Conservation (phyloP, 2,329 filamentous ascomycete species). For the Alternaria arborescens region DNA sequence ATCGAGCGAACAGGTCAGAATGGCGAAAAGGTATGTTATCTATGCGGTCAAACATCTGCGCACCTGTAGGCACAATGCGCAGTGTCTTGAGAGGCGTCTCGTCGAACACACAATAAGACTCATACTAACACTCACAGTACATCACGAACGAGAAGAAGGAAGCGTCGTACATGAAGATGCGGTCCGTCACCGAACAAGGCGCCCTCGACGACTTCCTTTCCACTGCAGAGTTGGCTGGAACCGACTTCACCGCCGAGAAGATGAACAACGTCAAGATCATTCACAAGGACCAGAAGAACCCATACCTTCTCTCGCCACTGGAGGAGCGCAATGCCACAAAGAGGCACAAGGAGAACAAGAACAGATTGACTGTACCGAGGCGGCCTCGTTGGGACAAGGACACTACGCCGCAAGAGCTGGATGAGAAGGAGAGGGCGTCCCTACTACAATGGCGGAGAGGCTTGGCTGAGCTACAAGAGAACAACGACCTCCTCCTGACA, state of each 20-base stretch:
- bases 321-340: constrained; percentile 81
- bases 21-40: constrained; percentile 71
- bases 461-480: constrained; percentile 90
- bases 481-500: constrained; percentile 93
- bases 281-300: constrained; percentile 94
- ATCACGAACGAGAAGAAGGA: constrained; percentile 90
- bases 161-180: constrained; percentile 98
- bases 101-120: background rate
- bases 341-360: constrained; percentile 84
- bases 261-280: constrained; percentile 99
- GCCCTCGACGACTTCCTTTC: constrained; percentile 96
- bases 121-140: constrained; percentile 65
- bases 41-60: fast-evolving
- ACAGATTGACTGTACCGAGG: constrained; percentile 84
- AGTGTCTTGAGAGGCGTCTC: background rate
- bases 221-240: constrained; percentile 95
- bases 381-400: constrained; percentile 86
- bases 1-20: constrained; percentile 77
- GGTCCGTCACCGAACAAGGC: constrained; percentile 95
- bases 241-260: constrained; percentile 98
- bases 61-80: background rate
- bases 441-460: constrained; percentile 90
- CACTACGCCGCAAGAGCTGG: constrained; percentile 85
- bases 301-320: constrained; percentile 83
- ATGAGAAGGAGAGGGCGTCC: constrained; percentile 78